phyloP scores from a whole-genome alignment of 2,329 filamentous ascomycete species.

The Cladosporium cucumerinum region DNA sequence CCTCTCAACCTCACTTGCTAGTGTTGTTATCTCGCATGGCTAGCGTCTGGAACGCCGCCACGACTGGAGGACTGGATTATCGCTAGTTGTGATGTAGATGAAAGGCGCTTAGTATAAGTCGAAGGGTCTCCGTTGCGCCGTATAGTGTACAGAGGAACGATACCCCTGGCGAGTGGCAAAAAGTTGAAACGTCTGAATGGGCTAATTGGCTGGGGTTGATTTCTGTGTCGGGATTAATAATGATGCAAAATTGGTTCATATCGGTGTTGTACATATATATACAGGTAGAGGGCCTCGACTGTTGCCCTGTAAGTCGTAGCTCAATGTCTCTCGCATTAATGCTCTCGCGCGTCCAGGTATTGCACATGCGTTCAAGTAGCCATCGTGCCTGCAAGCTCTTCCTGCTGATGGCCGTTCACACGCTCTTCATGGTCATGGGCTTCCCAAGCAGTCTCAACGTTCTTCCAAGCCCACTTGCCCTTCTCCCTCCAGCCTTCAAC shows the following conservation, averaged over 20 bases:
- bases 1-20: not conserved
- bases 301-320: not conserved
- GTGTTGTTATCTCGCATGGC: not conserved
- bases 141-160: no score
- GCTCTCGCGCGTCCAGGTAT: not conserved
- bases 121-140: no score
- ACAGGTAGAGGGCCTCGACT: not conserved
- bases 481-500: constrained; percentile 31
- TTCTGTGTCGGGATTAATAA: not conserved
- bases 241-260: not conserved
- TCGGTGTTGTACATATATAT: not conserved
- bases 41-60: no score
- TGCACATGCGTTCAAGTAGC: not conserved
- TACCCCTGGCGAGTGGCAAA: no score
- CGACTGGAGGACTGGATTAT: no score
- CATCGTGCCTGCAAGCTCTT: not conserved
- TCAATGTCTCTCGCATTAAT: not conserved
- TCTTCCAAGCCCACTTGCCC: constrained; percentile 23
- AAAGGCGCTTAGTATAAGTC: no score
- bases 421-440: not conserved
- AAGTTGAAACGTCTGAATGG: not conserved
- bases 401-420: not conserved
- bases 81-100: not conserved
- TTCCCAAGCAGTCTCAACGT: constrained; percentile 13
- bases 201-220: not conserved